Percentiles rank a stretch among this genome's conserved stretches.
phyloP scores from a whole-genome alignment of 1,139 yeast species.

The Wickerhamomyces sp. region DNA sequence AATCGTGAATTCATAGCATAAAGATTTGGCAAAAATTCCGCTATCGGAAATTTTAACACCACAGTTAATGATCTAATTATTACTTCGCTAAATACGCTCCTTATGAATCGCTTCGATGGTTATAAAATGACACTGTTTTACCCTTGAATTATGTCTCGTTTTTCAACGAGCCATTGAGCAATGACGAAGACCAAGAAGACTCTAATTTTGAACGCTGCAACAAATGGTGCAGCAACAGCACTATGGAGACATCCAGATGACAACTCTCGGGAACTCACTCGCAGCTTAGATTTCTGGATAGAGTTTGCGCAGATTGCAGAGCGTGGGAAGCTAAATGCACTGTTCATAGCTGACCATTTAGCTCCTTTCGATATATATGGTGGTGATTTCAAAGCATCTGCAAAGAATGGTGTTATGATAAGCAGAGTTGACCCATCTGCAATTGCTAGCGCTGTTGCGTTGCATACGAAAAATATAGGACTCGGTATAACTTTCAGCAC shows the following conservation, averaged over 20 bases:
- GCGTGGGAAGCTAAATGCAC: slow-evolving; percentile 36
- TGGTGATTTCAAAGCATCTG: slow-evolving; percentile 34
- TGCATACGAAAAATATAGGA: slow-evolving; percentile 33
- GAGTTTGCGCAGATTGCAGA: slow-evolving; percentile 36
- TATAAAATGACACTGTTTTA: no score
- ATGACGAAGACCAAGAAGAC: not conserved
- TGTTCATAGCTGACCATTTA: slow-evolving; percentile 40
- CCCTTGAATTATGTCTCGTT: no score
- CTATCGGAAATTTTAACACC: not conserved
- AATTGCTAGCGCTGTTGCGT: slow-evolving; percentile 36
- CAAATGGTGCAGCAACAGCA: slow-evolving; percentile 25
- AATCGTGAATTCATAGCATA: no score
- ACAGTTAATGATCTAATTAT: not conserved
- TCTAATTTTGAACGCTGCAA: slow-evolving; percentile 9
- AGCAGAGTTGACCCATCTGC: slow-evolving; percentile 34
- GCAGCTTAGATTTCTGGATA: slow-evolving; percentile 38
- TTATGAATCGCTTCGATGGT: no score
- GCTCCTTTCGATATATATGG: slow-evolving; percentile 40
- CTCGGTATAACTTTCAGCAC: slow-evolving; percentile 40
- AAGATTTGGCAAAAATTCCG: no score
- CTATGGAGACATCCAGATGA: slow-evolving; percentile 39
- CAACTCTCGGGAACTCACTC: slow-evolving; percentile 23
- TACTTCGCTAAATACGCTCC: not conserved
- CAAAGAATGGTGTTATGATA: slow-evolving; percentile 33
- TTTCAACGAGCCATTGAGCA: not conserved